These are phyloP conservation scores for Aegilops speltoides DNA, from an alignment of 176 grass and related monocot species.

Conservation along the genomic window DNA sequence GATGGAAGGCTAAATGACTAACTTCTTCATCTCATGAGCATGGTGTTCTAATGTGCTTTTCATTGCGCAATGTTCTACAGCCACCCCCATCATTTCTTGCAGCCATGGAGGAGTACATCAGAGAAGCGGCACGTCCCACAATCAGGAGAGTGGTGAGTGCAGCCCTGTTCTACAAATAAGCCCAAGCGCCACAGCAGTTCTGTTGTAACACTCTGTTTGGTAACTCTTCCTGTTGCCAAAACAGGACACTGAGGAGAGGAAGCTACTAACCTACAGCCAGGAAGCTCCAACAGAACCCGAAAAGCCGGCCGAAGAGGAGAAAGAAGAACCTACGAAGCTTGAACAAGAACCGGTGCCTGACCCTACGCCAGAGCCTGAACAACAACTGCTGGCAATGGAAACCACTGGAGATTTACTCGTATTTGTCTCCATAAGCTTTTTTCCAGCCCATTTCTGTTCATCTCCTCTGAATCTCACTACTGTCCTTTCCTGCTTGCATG, in stretches of 20 bases:
- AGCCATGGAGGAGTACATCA: constrained; percentile 97
- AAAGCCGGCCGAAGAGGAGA: constrained; percentile 32
- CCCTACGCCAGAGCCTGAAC: constrained; percentile 28
- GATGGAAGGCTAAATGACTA: neutral
- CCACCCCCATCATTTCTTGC: constrained; percentile 84
- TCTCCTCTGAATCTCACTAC: neutral
- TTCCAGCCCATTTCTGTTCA: neutral
- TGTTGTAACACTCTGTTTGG: neutral
- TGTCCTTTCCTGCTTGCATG: neutral
- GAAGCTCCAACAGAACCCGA: constrained; percentile 58
- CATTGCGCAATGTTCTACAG: constrained; percentile 32
- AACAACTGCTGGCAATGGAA: constrained; percentile 31
- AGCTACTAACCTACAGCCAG: constrained; percentile 52
- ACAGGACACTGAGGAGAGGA: constrained; percentile 73
- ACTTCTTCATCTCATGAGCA: neutral
- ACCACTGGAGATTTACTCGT: constrained; percentile 75
- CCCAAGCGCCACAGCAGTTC: neutral
- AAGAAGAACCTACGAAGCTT: constrained; percentile 36
- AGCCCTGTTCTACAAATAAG: neutral
- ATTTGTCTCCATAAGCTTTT: neutral
- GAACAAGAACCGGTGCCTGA: constrained; percentile 35
- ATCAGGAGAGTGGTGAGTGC: constrained; percentile 62
- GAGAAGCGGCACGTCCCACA: constrained; percentile 69
- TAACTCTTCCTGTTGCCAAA: constrained; percentile 26
- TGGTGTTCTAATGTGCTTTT: constrained; percentile 1